Evolutionary conservation across 169 alveolate genomes (phyloP).

Genomic region (Plasmodium cynomolgi): DNA sequence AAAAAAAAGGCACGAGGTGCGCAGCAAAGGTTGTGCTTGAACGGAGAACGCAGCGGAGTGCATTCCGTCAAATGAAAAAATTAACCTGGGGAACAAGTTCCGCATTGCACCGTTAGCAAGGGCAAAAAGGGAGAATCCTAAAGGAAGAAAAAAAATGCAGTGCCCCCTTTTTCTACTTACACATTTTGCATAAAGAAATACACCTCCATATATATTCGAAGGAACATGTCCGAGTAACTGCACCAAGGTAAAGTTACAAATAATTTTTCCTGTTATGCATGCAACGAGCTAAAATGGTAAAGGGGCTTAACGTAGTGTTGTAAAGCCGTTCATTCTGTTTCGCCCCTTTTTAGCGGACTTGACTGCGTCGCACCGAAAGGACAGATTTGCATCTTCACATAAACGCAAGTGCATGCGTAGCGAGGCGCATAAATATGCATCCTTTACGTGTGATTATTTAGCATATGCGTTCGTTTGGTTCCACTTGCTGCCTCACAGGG

Average conservation of each 20-base stretch:
- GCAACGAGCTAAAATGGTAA: neutral
- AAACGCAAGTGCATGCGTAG: neutral
- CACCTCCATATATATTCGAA: neutral
- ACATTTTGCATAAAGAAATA: neutral
- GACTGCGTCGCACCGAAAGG: neutral
- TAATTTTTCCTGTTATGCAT: neutral
- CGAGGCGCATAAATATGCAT: neutral
- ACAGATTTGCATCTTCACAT: neutral
- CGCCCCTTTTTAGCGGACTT: neutral
- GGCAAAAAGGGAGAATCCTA: neutral
- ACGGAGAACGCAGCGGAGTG: neutral
- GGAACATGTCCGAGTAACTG: neutral
- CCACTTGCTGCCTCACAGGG: neutral
- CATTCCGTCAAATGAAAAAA: neutral
- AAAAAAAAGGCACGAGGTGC: neutral
- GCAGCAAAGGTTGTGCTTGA: neutral
- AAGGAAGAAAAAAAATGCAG: neutral
- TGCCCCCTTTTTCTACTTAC: neutral
- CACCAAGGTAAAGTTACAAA: neutral
- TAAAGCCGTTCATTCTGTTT: neutral
- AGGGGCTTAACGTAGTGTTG: neutral
- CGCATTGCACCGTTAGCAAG: neutral
- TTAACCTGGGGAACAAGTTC: neutral
- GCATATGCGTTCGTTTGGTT: neutral
- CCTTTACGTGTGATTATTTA: neutral